Evolutionary conservation across 2,329 filamentous ascomycete genomes (phyloP), one percentile per base, ranked within the genome.

Genomic region (Lachnellula subtilissima): DNA sequence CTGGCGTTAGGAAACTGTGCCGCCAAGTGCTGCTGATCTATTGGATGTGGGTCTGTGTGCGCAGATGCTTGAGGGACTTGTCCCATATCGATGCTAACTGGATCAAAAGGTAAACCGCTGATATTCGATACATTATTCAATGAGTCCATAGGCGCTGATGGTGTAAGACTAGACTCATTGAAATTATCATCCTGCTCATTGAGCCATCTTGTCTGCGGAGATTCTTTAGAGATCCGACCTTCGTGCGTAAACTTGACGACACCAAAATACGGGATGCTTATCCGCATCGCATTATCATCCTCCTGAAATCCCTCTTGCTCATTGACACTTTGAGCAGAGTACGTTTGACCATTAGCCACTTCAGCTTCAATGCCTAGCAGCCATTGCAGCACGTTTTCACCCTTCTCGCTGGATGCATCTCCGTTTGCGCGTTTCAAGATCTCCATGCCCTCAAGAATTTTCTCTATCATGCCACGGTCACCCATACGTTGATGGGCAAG

Each of bases 391-490:
- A 73, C 55, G 15, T 63, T 62, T n/a, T 65, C 67, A 47, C 68
- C 65, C 49, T 71, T 60, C 7, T 61, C 64, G 22, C 62, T 69
- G 2, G 75, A 57, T 0, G 54, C 54, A 58, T 75, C 74, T 5
- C 60, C 40, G 50, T 68, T 70, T n/a, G 62, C 42, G 14, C 61
- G 58, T 35, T 56, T 62, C 22, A 71, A 55, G 5, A 61, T 54
- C 12, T 69, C 60, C 66, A 77, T 74, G 42, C 62, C 70, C 48
- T 70, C 70, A 8, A 72, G 66, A 1, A 65, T 65, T 25, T 70
- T 67, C 52, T 76, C 73, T 25, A 76, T 64, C 58, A 74, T 69
- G 5, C 66, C 74, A 14, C 74, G 71, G 59, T 77, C 75, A 17
- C 67, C 64, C 5, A 67, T 64, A 1, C 70, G 68, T 57, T 77